A percentile compares a stretch with the other conserved stretches of the same genome.
These are phyloP conservation scores for Phytomonas sp. DNA, from an alignment of 208 protist species.

Conservation along the genomic window DNA sequence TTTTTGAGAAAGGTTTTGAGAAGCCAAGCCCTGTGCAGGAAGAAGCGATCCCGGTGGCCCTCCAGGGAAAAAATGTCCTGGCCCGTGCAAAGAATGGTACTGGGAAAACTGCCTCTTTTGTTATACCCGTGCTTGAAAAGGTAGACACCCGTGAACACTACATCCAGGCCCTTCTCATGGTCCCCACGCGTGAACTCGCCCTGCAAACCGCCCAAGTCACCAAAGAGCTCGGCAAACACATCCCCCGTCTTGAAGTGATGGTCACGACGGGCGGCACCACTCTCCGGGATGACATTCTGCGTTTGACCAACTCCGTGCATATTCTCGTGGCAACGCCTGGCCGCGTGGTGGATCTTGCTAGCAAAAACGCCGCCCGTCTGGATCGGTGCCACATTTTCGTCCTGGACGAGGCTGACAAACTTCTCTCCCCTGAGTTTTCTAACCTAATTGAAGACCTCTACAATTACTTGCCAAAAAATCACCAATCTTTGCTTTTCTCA, in stretches of 20 bases:
- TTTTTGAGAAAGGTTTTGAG: conserved; percentile 99
- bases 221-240: conserved; percentile 97
- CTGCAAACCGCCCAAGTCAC: conserved; percentile 98
- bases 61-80: conserved; percentile 95
- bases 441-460: conserved; percentile 94
- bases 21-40: conserved; percentile 97
- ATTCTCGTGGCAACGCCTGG: conserved; percentile 99
- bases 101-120: conserved; percentile 99
- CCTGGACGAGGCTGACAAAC: conserved; percentile 99
- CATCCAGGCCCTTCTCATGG: conserved; percentile 97
- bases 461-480: conserved; percentile 69
- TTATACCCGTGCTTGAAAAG: conserved; percentile 97
- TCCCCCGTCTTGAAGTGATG: conserved; percentile 93
- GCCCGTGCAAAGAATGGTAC: conserved; percentile 99
- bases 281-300: conserved; percentile 97
- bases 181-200: conserved; percentile 97
- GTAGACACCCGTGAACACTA: conserved; percentile 85
- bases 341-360: conserved; percentile 96
- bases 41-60: conserved; percentile 95
- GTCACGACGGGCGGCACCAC: conserved; percentile 96
- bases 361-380: conserved; percentile 93
- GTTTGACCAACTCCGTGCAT: conserved; percentile 94
- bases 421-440: conserved; percentile 96
- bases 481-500: conserved; percentile 97
- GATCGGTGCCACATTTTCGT: conserved; percentile 91